A percentile compares a stretch with the other conserved stretches of the same genome.
Conservation (phyloP, 805 yeast species). For the Candida anglica region DNA sequence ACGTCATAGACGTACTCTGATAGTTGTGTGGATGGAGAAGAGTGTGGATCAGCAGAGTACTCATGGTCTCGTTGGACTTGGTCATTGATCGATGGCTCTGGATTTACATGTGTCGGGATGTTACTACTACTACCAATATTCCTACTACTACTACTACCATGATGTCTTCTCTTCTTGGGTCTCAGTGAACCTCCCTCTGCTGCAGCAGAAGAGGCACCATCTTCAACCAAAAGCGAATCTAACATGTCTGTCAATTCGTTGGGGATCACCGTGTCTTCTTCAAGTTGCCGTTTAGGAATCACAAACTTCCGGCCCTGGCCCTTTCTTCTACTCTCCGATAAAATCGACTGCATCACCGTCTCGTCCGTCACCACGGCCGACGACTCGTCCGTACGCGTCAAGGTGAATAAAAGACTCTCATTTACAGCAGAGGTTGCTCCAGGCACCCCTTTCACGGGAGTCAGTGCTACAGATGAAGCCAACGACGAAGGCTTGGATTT, state of each 20-base stretch:
- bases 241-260: constrained; percentile 75
- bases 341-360: constrained; percentile 18
- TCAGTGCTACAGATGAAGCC: constrained; percentile 18
- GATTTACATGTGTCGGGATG: background rate
- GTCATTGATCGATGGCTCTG: background rate
- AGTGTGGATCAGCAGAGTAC: constrained; percentile 11
- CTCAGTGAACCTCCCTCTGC: background rate
- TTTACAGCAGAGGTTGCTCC: constrained; percentile 6
- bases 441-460: constrained; percentile 7
- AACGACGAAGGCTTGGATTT: constrained; percentile 41
- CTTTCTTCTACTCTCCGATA: constrained; percentile 16
- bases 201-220: constrained; percentile 6
- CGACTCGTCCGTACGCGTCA: constrained; percentile 32
- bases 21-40: constrained; percentile 11
- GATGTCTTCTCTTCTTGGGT: constrained; percentile 11
- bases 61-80: background rate
- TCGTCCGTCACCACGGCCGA: constrained; percentile 10
- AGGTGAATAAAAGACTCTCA: constrained; percentile 25
- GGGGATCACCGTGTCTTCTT: constrained; percentile 40
- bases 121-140: background rate
- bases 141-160: background rate
- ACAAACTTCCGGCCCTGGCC: constrained; percentile 25
- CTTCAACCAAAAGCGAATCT: constrained; percentile 48
- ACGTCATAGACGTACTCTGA: constrained; percentile 92
- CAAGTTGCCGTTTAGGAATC: constrained; percentile 27